Base-by-base conservation (phyloP, 306 rosid species). In the Cucumis melo region DNA sequence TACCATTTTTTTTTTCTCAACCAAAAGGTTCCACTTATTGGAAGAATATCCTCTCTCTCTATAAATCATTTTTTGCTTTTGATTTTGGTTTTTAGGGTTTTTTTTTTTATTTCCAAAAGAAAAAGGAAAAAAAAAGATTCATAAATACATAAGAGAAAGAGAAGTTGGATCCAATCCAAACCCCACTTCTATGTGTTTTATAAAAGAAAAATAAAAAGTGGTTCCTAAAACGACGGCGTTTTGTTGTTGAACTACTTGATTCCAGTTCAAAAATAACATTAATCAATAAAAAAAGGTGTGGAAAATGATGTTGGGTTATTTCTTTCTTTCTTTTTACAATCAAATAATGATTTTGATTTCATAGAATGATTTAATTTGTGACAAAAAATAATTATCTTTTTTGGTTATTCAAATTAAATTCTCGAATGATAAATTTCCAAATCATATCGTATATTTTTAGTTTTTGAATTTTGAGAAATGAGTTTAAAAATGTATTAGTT, bases 21-120 rank as follows among this genome's bases (percentile, higher is more conserved):
- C 75, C 75, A 46, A 71, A 82, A 88, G 89, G 72, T 74, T 85
- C 83, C 84, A 83, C 88, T 90, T 84, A 86, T 79, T 87, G 89
- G 74, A 77, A 88, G 78, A 87, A 87, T 84, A 83, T 86, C 79
- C 82, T 62, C 34, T 68, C 34, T 67, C 8, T 65, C 50, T 65
- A 1, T 4, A 9, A 38, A 65, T 64, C 2, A 34, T 27, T 27
- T 63, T 63, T 64, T 64, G 12, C 44, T 32, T 32, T 32, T 34
- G 12, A 0, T 64, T 64, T 34, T 63, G 5, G 7, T 16, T 34
- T 46, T 36, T 64, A 2, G 20, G 21, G 11, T 36, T 34, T 17
- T 10, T 19, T 64, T 34, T 17, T 46, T 46, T 1, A 50, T 50
- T 13, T 65, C 1, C 27, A 17, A 65, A 65, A 65, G 8, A 19